phyloP scores from a whole-genome alignment of 1,284 basidiomycete species.

The Farysia itapuensis region DNA sequence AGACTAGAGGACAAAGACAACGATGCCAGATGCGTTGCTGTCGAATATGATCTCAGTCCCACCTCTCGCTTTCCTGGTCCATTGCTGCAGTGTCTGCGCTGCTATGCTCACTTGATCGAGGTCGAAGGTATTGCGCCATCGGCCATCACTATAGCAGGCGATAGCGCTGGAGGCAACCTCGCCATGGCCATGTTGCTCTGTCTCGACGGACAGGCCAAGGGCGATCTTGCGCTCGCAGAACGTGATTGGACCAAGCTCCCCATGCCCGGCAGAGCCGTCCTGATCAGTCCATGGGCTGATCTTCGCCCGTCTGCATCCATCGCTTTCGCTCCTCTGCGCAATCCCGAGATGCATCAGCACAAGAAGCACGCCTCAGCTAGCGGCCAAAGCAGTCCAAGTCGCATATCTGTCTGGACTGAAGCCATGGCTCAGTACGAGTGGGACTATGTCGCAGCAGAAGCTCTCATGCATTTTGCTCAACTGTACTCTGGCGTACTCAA shows the following conservation, averaged over 20 bases:
- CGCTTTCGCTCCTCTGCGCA: constrained; percentile 39
- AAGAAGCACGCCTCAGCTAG: background rate
- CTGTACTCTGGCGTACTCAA: constrained; percentile 52
- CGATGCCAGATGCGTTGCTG: constrained; percentile 48
- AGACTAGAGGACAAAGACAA: constrained; percentile 23
- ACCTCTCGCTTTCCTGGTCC: constrained; percentile 49
- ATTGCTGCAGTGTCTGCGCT: constrained; percentile 53
- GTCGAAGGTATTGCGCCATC: constrained; percentile 47
- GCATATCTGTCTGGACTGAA: constrained; percentile 37
- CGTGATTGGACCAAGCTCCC: constrained; percentile 52
- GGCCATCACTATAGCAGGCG: constrained; percentile 52
- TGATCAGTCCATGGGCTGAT: constrained; percentile 58
- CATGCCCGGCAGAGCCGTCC: constrained; percentile 52
- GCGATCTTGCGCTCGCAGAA: constrained; percentile 29
- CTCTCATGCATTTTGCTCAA: constrained; percentile 57
- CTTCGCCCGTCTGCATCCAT: constrained; percentile 42
- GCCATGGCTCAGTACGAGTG: constrained; percentile 44
- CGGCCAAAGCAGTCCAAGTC: background rate
- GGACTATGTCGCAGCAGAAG: constrained; percentile 55
- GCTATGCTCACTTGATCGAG: constrained; percentile 57
- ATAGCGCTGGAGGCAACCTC: constrained; percentile 56
- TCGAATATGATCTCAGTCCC: constrained; percentile 56
- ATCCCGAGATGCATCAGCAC: constrained; percentile 6
- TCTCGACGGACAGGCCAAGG: constrained; percentile 42
- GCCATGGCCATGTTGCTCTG: constrained; percentile 52